Evolutionary conservation across 257 asterid species (phyloP).

Genomic region (Craterostigma plantagineum): DNA sequence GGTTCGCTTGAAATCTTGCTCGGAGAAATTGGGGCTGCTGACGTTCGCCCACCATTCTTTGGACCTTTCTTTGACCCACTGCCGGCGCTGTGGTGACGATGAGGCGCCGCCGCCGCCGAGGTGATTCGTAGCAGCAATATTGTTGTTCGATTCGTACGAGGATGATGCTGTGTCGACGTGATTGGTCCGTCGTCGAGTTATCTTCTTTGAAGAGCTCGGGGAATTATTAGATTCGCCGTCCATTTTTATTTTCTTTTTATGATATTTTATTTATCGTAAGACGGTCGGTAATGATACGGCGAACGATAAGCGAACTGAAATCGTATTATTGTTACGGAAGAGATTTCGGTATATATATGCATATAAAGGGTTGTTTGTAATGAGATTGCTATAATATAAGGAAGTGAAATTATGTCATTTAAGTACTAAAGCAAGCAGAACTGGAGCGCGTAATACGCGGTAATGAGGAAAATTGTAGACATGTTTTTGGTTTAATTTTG

Average conservation of each 20-base stretch:
- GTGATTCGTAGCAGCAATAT: too few relatives aligned
- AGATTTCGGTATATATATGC: too few relatives aligned
- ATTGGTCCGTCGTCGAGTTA: conserved; percentile 12
- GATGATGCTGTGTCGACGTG: too few relatives aligned
- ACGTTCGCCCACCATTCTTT: conserved; percentile 83
- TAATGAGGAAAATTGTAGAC: conserved; percentile 9
- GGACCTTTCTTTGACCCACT: conserved; percentile 73
- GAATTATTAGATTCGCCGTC: too few relatives aligned
- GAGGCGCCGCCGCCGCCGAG: conserved; percentile 10
- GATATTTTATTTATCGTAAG: too few relatives aligned
- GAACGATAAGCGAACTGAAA: too few relatives aligned
- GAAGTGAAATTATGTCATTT: neutral
- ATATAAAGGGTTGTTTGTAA: too few relatives aligned
- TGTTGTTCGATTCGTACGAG: neutral
- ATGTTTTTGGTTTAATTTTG: too few relatives aligned
- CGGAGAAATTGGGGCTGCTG: conserved; percentile 43
- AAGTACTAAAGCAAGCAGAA: neutral
- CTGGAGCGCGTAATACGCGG: conserved; percentile 21
- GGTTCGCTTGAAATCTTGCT: conserved; percentile 43
- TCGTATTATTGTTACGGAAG: too few relatives aligned
- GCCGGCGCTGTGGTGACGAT: conserved; percentile 30
- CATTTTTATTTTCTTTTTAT: too few relatives aligned
- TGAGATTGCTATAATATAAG: conserved; percentile 4
- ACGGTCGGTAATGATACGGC: too few relatives aligned
- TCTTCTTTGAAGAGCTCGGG: conserved; percentile 6